phyloP scores from a whole-genome alignment of 164 flowering plant genomes.

The Stephania yunnanensis region DNA sequence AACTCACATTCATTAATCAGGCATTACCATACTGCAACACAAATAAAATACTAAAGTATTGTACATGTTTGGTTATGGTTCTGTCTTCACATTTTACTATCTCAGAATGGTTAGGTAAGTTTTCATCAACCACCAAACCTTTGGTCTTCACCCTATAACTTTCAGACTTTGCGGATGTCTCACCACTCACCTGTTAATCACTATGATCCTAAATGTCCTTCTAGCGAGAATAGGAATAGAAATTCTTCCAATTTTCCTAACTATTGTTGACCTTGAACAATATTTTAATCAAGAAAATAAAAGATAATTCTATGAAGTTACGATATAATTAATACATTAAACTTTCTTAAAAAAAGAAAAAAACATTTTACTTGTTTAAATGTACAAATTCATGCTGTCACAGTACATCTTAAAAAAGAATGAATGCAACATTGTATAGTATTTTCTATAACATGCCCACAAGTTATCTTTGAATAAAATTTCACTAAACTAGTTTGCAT shows the following conservation, averaged over 20 bases:
- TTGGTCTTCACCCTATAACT: neutral
- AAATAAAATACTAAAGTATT: neutral
- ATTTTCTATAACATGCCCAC: too few species aligned
- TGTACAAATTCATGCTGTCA: too few species aligned
- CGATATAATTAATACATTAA: too few species aligned
- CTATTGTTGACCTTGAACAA: neutral
- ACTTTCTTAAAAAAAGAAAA: too few species aligned
- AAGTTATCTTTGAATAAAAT: too few species aligned
- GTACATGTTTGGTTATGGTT: neutral
- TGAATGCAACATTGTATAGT: too few species aligned
- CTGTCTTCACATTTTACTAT: neutral
- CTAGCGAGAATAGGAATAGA: neutral
- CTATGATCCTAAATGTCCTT: neutral
- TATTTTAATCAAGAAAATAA: too few species aligned
- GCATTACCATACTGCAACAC: neutral
- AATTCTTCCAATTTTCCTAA: neutral
- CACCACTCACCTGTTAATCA: neutral
- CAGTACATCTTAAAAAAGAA: too few species aligned
- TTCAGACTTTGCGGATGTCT: neutral
- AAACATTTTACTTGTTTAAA: too few species aligned
- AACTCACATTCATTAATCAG: neutral
- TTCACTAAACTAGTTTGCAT: too few species aligned
- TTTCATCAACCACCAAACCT: neutral
- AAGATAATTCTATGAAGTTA: too few species aligned
- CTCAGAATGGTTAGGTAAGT: slow-evolving; percentile 1